A percentile compares a stretch with the other conserved stretches of the same genome.
phyloP scores from a whole-genome alignment of 148 eudicot species.

The Cornus suecica region DNA sequence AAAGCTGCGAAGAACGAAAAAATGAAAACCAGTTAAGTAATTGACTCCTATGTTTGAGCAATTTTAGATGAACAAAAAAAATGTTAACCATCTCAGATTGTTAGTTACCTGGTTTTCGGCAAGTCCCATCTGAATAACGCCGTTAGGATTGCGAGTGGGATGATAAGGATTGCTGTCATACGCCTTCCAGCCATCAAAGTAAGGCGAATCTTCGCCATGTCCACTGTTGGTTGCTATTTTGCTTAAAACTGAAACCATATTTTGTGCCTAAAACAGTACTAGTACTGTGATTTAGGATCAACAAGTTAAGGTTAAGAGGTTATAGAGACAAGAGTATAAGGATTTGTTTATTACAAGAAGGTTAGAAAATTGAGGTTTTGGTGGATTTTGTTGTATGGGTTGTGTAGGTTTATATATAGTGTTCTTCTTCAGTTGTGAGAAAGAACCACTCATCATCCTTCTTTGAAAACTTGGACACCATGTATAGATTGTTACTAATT shows the following conservation, averaged over 20 bases:
- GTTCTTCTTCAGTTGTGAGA: too few species aligned
- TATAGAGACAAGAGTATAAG: too few species aligned
- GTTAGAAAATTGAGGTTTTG: background rate
- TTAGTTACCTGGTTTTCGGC: conserved; percentile 44
- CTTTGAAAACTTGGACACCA: too few species aligned
- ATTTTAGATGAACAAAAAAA: too few species aligned
- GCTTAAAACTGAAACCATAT: background rate
- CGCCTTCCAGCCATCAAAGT: conserved; percentile 59
- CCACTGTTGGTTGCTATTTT: conserved; percentile 37
- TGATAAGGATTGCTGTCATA: conserved; percentile 46
- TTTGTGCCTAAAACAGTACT: too few species aligned
- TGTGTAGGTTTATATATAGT: background rate
- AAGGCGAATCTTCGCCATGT: conserved; percentile 49
- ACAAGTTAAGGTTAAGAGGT: background rate
- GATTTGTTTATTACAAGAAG: too few species aligned
- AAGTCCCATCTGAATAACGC: conserved; percentile 60
- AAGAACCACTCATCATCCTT: too few species aligned
- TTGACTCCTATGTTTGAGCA: background rate
- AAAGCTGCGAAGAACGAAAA: conserved; percentile 36
- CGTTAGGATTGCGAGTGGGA: conserved; percentile 31
- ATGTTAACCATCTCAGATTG: too few species aligned
- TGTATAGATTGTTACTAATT: too few species aligned
- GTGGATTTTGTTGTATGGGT: too few species aligned
- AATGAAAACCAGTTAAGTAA: too few species aligned
- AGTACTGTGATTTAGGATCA: too few species aligned